A percentile compares a stretch with the other conserved stretches of the same genome.
phyloP scores from a whole-genome alignment of 768 basidiomycete species.

The Pleurotus citrinopileatus region DNA sequence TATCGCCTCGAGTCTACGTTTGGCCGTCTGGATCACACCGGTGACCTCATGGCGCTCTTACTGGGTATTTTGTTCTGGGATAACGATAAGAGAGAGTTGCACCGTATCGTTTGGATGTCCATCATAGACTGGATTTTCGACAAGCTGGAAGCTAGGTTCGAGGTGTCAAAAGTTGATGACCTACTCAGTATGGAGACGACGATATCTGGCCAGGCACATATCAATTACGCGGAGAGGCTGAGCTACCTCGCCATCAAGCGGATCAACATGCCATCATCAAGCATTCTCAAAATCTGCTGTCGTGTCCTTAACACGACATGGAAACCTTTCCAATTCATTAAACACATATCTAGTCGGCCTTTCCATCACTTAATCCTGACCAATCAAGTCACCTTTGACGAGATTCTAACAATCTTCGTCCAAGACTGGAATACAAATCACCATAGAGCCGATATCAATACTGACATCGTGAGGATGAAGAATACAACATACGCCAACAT shows the following conservation, averaged over 20 bases:
- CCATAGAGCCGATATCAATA: not conserved
- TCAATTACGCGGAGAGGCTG: not conserved
- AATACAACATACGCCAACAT: not conserved
- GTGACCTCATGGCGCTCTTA: too few relatives aligned
- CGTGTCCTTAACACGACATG: not conserved
- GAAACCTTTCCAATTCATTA: not conserved
- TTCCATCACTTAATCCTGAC: not conserved
- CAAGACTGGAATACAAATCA: not conserved
- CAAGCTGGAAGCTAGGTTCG: not conserved
- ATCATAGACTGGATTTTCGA: not conserved
- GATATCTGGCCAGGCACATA: not conserved
- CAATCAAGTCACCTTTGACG: not conserved
- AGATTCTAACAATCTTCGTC: not conserved
- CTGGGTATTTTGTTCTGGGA: not conserved
- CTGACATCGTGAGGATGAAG: not conserved
- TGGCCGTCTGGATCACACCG: too few relatives aligned
- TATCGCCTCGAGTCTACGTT: too few relatives aligned
- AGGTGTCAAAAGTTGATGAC: too few relatives aligned
- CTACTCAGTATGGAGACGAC: not conserved
- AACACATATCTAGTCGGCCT: not conserved
- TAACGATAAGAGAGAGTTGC: not conserved
- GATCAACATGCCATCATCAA: not conserved
- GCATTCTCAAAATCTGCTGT: not conserved
- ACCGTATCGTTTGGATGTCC: not conserved
- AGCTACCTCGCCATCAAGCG: not conserved